Conservation (phyloP, 129 eudicot genomes). For the Escallonia herrerae region DNA sequence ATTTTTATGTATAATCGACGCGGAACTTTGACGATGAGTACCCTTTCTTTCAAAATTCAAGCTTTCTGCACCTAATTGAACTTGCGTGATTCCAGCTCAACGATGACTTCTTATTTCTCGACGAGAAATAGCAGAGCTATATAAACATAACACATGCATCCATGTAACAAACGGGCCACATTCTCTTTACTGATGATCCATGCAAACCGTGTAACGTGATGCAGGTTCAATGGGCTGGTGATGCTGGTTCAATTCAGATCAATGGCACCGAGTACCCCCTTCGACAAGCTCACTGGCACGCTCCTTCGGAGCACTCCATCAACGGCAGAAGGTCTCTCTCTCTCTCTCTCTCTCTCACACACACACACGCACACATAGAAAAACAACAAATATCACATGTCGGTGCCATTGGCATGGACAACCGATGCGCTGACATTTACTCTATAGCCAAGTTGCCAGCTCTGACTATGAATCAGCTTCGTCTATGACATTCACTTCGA, state of each 20-base stretch:
- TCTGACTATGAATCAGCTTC: too few species aligned
- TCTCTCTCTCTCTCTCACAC: neutral
- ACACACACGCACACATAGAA: too few species aligned
- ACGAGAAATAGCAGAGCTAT: too few species aligned
- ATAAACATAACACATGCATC: too few species aligned
- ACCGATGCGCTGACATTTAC: neutral
- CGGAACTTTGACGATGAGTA: too few species aligned
- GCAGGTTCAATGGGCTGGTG: conserved; percentile 48
- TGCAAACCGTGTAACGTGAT: neutral
- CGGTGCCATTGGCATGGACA: neutral
- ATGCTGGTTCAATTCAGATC: conserved; percentile 35
- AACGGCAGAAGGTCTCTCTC: conserved; percentile 36
- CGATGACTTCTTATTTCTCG: too few species aligned
- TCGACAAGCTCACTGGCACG: conserved; percentile 50
- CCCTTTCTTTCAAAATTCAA: too few species aligned
- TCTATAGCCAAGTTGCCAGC: neutral
- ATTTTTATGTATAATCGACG: too few species aligned
- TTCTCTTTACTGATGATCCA: neutral
- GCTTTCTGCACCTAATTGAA: too few species aligned
- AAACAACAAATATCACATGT: neutral
- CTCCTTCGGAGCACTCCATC: conserved; percentile 54
- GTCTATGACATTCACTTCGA: neutral
- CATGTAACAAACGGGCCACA: too few species aligned
- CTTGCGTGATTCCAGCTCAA: too few species aligned
- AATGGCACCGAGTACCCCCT: conserved; percentile 28